Base-by-base conservation (phyloP, 345 rosid genomes). In the Nephelium lappaceum region DNA sequence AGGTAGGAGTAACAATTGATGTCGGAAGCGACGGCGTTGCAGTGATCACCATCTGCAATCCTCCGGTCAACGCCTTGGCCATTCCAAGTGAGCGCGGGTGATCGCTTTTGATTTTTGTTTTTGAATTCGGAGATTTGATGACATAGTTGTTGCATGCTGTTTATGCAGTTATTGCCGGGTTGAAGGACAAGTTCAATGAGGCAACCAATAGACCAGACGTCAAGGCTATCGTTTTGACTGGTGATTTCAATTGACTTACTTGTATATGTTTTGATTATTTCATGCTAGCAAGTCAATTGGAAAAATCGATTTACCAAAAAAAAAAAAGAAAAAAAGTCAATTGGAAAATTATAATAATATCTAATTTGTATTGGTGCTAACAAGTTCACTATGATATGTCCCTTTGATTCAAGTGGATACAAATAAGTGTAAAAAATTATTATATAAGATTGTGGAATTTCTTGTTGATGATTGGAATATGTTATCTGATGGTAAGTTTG, bases 11-110 rank as follows among this genome's bases (percentile, higher is more conserved):
- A 9, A 83, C 87, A 74, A 73, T 95, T 86, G 95, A 92, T 39
- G 90, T 95, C 47, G 97, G 99, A 23, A 71, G 74, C 87, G 99
- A 93, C 75, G 99, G 97, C 83, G 98, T 95, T 73, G 98, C 99
- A 0, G 85, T 95, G 65, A 79, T 95, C 81, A 87, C 97, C 83
- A 88, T 95, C 79, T 85, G 83, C 47, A 92, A 95, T 82, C 99
- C 99, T 82, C 98, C 99, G n/a, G 99, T 95, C 70, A 95, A 93
- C 81, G 93, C 98, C 77, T 57, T 95, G 42, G 93, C 97, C 11
- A 77, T 91, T 79, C 88, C 93, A 70, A 84, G 99, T 95, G 78
- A 81, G 77, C 21, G 77, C 21, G 77, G 23, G 10, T 47, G 69
- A 43, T 61, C 49, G n/a, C 15, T 55, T 24, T 67, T 51, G 24